Conservation (phyloP, 2,329 filamentous ascomycete genomes). For the Pseudogymnoascus destructans region DNA sequence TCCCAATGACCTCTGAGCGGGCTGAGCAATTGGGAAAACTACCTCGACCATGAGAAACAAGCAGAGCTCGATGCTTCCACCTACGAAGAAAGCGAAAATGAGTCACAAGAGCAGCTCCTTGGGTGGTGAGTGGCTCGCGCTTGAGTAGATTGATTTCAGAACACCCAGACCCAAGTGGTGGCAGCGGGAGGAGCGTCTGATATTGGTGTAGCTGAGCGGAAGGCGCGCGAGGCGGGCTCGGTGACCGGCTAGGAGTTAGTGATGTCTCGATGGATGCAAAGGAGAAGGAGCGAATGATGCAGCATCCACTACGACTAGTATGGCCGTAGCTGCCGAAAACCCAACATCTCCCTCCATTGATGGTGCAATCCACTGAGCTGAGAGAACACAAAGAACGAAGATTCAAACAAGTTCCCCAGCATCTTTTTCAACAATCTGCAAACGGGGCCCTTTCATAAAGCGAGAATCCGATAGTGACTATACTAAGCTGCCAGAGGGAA, state of each 20-base stretch:
- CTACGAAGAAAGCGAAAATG: neutral
- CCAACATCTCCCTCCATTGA: neutral
- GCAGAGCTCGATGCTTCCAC: neutral
- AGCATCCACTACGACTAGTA: neutral
- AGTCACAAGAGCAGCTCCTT: too few species aligned
- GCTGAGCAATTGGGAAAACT: too few species aligned
- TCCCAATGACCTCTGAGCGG: neutral
- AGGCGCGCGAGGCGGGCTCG: neutral
- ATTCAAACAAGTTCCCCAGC: neutral
- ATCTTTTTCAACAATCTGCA: neutral
- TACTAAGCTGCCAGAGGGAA: neutral
- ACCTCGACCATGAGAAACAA: too few species aligned
- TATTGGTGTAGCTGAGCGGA: too few species aligned
- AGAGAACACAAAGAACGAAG: neutral
- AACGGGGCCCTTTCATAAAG: neutral
- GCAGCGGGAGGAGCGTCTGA: too few species aligned
- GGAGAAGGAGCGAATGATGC: neutral
- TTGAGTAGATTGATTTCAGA: too few species aligned
- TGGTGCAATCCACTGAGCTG: neutral
- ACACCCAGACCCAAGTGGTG: too few species aligned
- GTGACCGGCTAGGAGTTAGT: neutral
- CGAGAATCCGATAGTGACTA: neutral
- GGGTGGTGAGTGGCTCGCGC: too few species aligned
- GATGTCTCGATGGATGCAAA: neutral
- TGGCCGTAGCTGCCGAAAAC: neutral